These are phyloP conservation scores for Atkinsonella hypoxylon DNA, from an alignment of 2,329 filamentous ascomycete species.

Conservation along the genomic window DNA sequence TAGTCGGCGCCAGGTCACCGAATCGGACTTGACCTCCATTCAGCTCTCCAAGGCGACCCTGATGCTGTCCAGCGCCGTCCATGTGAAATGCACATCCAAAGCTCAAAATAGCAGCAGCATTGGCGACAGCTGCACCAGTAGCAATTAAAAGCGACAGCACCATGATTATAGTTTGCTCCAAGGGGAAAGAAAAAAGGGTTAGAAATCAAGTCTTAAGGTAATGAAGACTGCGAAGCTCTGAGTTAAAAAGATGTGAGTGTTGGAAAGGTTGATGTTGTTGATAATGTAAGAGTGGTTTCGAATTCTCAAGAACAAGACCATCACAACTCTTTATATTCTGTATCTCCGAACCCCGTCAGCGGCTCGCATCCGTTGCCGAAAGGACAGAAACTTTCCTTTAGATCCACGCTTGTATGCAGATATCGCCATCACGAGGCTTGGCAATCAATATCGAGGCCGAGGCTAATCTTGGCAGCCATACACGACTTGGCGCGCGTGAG, in stretches of 20 bases:
- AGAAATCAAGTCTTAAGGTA: too few species aligned
- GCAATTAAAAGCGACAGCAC: constrained; percentile 7
- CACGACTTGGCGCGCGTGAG: neutral
- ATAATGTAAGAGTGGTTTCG: neutral
- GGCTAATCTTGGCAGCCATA: neutral
- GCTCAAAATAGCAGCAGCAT: constrained; percentile 9
- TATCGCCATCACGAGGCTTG: neutral
- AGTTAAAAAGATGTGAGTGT: too few species aligned
- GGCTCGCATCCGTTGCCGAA: too few species aligned
- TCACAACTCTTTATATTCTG: neutral
- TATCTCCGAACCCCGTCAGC: too few species aligned
- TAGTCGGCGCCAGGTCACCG: constrained; percentile 33
- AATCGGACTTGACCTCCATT: constrained; percentile 44
- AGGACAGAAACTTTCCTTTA: neutral
- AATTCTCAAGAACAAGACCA: neutral
- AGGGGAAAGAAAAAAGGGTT: neutral
- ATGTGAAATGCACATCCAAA: constrained; percentile 32
- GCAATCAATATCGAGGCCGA: neutral
- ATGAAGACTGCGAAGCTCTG: too few species aligned
- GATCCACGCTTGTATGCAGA: neutral
- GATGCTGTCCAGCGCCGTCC: constrained; percentile 32
- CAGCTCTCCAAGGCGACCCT: constrained; percentile 47
- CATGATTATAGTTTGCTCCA: neutral
- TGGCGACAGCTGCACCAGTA: constrained; percentile 8
- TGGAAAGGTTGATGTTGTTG: neutral